phyloP scores from a whole-genome alignment of 345 rosid species.

The Abelmoschus esculentus region DNA sequence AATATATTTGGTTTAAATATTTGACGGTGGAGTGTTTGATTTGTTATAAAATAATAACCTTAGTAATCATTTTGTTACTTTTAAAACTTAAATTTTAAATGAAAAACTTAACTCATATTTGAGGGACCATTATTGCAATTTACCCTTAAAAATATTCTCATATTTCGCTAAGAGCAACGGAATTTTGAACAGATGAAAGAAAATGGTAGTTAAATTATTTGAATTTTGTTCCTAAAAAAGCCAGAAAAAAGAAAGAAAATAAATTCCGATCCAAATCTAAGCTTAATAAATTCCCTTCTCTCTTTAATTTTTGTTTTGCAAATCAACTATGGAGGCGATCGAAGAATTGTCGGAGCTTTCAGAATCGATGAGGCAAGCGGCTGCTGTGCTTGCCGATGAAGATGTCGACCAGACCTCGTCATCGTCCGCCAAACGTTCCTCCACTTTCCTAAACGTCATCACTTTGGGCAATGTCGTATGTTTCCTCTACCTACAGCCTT shows the following conservation, averaged over 20 bases:
- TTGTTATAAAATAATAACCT: too few species aligned
- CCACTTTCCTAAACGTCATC: constrained; percentile 77
- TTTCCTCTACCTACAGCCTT: constrained; percentile 5
- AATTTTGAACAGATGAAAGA: neutral
- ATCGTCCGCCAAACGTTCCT: constrained; percentile 52
- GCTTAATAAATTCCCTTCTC: too few species aligned
- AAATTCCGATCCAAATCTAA: neutral
- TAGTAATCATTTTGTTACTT: too few species aligned
- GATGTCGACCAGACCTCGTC: constrained; percentile 55
- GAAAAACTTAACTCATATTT: too few species aligned
- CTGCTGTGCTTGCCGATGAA: constrained; percentile 87
- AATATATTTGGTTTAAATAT: too few species aligned
- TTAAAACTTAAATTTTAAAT: too few species aligned
- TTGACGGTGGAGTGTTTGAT: too few species aligned
- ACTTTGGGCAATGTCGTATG: constrained; percentile 88
- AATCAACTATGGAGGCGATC: constrained; percentile 73
- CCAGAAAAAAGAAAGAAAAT: neutral
- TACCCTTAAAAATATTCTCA: neutral
- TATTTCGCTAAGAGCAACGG: neutral
- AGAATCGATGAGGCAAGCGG: constrained; percentile 82
- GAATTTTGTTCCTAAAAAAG: neutral
- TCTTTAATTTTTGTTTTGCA: too few species aligned
- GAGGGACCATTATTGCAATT: too few species aligned
- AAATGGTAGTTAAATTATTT: neutral
- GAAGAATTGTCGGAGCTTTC: constrained; percentile 85